Base-by-base conservation (phyloP, 306 rosid species). In the Acacia crassicarpa region DNA sequence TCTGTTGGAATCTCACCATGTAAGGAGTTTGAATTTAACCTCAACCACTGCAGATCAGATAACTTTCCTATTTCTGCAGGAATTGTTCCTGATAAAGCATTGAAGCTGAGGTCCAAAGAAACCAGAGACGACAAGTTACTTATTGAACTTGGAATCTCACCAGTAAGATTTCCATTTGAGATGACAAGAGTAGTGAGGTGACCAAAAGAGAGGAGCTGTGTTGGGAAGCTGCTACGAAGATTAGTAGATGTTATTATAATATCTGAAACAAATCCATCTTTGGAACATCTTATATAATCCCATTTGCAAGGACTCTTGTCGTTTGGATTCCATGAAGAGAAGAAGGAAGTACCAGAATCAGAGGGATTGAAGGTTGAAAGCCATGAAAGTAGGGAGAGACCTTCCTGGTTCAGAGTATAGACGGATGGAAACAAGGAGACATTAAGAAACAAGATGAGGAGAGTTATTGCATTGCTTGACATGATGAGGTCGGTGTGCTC, bases 381-480 rank as follows among this genome's bases (percentile, higher is more conserved):
- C 98, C 98, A 95, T 82, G 98, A 93, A 81, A 93, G 95, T 44
- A 95, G 85, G 79, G 97, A 89, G 76, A 85, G 89, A 33, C 98
- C 97, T 83, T 95, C 98, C 70, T 90, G 97, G 91, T 95, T 95
- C 68, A 95, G 83, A 84, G 92, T 88, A 85, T 86, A 88, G 71
- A 84, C 83, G 59, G 88, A 15, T 79, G 90, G 91, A 79, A 89
- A 86, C 86, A 89, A 75, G 73, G 89, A 88, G 85, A 93, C 58
- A 73, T 81, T 87, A 70, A 94, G 88, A 85, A 88, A 79, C 86
- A 94, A 83, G 81, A 93, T 79, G 53, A 93, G 27, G 67, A 85
- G 83, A 72, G 88, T 87, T 78, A 89, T 80, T 80, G 87, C 89
- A 75, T 88, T 90, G 78, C 85, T 82, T 84, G 88, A 75, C 98